Evolutionary conservation across 1,284 basidiomycete genomes (phyloP).

Genomic region (Waitea zeae): DNA sequence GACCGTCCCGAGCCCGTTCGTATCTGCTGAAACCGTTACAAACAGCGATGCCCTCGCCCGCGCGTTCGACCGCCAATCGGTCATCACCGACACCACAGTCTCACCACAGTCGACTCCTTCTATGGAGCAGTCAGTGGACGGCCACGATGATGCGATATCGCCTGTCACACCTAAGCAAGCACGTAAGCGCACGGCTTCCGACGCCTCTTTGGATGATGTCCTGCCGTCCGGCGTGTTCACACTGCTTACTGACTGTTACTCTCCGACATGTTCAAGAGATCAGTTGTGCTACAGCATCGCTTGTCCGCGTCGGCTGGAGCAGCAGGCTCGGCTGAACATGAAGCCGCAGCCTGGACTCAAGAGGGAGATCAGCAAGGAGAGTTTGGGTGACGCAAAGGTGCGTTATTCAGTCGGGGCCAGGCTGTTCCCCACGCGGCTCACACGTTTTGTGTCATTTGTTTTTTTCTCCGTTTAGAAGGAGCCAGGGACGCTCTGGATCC

Average conservation of each 20-base stretch:
- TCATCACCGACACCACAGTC: slow-evolving; percentile 10
- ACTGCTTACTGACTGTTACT: slow-evolving; percentile 93
- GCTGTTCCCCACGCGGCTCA: slow-evolving; percentile 2
- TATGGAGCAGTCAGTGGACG: neutral
- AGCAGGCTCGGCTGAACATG: slow-evolving; percentile 85
- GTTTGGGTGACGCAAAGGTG: slow-evolving; percentile 67
- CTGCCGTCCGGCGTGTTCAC: slow-evolving; percentile 95
- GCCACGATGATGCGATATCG: slow-evolving; percentile 18
- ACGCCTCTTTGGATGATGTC: slow-evolving; percentile 35
- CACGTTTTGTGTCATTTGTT: slow-evolving; percentile 6
- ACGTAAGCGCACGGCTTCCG: slow-evolving; percentile 13
- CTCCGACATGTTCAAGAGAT: slow-evolving; percentile 90
- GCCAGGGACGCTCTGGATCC: slow-evolving; percentile 91
- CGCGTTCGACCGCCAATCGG: slow-evolving; percentile 5
- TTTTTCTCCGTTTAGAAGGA: slow-evolving; percentile 27
- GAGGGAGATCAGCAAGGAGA: slow-evolving; percentile 69
- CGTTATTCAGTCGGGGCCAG: slow-evolving; percentile 11
- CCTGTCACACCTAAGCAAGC: slow-evolving; percentile 13
- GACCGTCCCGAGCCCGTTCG: slow-evolving; percentile 58
- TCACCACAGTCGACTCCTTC: slow-evolving; percentile 5
- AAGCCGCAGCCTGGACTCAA: slow-evolving; percentile 83
- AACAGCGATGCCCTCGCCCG: slow-evolving; percentile 10
- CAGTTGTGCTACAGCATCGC: slow-evolving; percentile 93
- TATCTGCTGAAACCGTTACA: slow-evolving; percentile 41
- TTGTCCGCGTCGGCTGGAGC: slow-evolving; percentile 87